Base-by-base conservation (phyloP, 805 yeast genomes). In the Saccharomyces kudriavzevii region DNA sequence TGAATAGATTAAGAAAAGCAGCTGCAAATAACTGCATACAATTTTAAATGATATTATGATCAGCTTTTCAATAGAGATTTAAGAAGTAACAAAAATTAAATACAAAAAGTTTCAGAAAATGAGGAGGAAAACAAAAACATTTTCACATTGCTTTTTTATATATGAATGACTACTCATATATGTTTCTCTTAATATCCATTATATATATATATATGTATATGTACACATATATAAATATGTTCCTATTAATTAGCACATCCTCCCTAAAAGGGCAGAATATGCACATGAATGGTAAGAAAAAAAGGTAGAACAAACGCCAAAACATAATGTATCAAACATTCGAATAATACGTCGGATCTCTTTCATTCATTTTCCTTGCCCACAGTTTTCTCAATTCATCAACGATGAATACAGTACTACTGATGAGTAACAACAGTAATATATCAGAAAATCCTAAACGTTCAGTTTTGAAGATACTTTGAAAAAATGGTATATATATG, bases 391-490 rank as follows among this genome's bases (percentile, higher is more conserved):
- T 79, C 46, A 76, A 61, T 71, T 92, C 99, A 71, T 94, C 99
- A 10, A 80, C 89, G 66, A 89, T 73, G 73, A 91, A 83, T 1
- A 94, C 97, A 3, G 88, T 74, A 67, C 96, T 87, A 47, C 96
- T 80, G 31, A 91, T 72, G 14, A 72, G 55, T 3, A 80, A 56
- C 63, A 92, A 77, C 60, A 83, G 82, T 14, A 82, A 43, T 62
- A 92, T 70, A 68, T 94, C 99, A 14, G 77, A 71, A 6, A 90
- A 65, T 49, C 80, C 74, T 54, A 94, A 76, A 0, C 97, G 89
- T 71, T 94, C 99, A 3, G 99, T 94, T 68, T 94, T 97, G 79
- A 94, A 94, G 53, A 94, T 81, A 6, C 81, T 68, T 72, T 94
- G 99, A 77, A 94, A 87, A 63, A 91, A 90, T 56, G 97, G 96